These are phyloP conservation scores for Chalciporus piperatus DNA, from an alignment of 768 basidiomycete genomes.

Conservation along the genomic window DNA sequence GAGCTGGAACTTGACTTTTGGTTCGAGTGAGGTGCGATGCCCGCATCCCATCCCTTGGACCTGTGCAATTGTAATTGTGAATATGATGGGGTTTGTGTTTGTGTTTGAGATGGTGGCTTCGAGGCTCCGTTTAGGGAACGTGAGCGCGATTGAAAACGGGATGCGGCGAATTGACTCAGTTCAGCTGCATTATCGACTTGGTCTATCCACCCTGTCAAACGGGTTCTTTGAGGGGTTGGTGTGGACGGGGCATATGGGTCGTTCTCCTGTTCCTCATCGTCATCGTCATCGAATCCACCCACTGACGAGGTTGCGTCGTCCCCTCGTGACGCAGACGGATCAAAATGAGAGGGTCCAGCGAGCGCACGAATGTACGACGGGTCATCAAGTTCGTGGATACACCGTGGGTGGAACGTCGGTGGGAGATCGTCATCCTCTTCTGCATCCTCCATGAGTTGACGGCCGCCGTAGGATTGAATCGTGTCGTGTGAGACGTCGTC, in stretches of 20 bases:
- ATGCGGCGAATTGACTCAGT: conserved; percentile 47
- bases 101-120: neutral
- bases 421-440: conserved; percentile 27
- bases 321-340: neutral
- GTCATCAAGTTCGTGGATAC: conserved; percentile 55
- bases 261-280: conserved; percentile 8
- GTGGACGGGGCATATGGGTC: conserved; percentile 19
- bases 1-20: neutral
- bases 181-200: conserved; percentile 52
- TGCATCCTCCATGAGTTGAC: conserved; percentile 31
- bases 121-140: neutral
- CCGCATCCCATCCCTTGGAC: neutral
- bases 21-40: neutral
- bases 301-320: neutral
- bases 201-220: conserved; percentile 54
- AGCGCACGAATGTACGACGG: conserved; percentile 26
- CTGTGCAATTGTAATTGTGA: neutral
- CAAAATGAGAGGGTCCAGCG: conserved; percentile 4
- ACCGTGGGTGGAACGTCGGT: conserved; percentile 34
- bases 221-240: conserved; percentile 33
- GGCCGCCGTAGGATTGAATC: conserved; percentile 13
- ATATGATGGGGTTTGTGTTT: too few species aligned
- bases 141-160: conserved; percentile 10
- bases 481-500: conserved; percentile 16
- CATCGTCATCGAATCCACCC: neutral